phyloP scores from a whole-genome alignment of 1,284 basidiomycete genomes.

The Sanghuangporus weigelae region DNA sequence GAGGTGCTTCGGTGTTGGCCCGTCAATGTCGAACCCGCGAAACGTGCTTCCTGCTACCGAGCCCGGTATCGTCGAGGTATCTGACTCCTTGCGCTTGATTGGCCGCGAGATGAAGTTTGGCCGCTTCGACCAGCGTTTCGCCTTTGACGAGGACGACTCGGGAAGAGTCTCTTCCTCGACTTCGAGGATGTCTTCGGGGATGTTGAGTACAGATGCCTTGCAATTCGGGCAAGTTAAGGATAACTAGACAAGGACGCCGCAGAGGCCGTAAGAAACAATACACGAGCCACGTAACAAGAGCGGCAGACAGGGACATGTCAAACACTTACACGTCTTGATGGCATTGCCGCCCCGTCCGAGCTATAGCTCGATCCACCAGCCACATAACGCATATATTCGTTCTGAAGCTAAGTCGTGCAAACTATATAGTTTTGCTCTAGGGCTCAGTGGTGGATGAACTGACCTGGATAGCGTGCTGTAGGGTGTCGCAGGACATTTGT shows the following conservation, averaged over 20 bases:
- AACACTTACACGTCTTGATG: slow-evolving; percentile 14
- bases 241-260: slow-evolving; percentile 1
- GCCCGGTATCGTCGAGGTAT: slow-evolving; percentile 7
- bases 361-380: slow-evolving; percentile 10
- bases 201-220: slow-evolving; percentile 12
- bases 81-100: slow-evolving; percentile 13
- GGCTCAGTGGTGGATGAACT: background rate
- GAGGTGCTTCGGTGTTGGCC: slow-evolving; percentile 50
- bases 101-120: slow-evolving; percentile 14
- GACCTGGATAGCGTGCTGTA: slow-evolving; percentile 11
- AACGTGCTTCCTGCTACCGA: background rate
- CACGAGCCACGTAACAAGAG: background rate
- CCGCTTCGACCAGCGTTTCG: slow-evolving; percentile 10
- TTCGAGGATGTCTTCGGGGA: slow-evolving; percentile 18
- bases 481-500: slow-evolving; percentile 11
- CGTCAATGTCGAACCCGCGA: background rate
- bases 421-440: background rate
- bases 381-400: background rate
- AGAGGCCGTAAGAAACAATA: background rate
- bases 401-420: background rate
- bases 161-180: slow-evolving; percentile 11
- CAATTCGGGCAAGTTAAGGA: slow-evolving; percentile 17
- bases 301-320: background rate
- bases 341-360: slow-evolving; percentile 4
- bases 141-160: slow-evolving; percentile 2